Percentiles rank a stretch among this genome's conserved stretches.
These are phyloP conservation scores for Neonothopanus nambi DNA, from an alignment of 1,284 basidiomycete genomes.

Conservation along the genomic window DNA sequence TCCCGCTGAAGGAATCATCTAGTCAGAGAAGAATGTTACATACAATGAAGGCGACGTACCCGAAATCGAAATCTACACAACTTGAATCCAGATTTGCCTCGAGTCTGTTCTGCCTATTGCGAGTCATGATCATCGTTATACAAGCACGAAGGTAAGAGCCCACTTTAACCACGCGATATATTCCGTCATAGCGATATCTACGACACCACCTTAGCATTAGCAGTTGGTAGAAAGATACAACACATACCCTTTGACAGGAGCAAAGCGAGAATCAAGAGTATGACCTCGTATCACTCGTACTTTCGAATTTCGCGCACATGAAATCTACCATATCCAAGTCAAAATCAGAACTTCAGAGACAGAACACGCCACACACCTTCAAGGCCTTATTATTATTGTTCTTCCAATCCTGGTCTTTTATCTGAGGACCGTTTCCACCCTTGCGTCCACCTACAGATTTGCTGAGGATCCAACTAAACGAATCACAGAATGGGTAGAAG, in stretches of 20 bases:
- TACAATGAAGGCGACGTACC: not conserved
- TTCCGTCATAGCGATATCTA: slow-evolving; percentile 6
- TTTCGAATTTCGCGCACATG: slow-evolving; percentile 9
- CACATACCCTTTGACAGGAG: slow-evolving; percentile 28
- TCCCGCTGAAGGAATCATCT: not conserved
- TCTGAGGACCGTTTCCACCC: slow-evolving; percentile 17
- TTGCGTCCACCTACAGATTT: slow-evolving; percentile 1
- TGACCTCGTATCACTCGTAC: slow-evolving; percentile 31
- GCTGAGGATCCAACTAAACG: not conserved
- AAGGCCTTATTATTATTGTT: slow-evolving; percentile 26
- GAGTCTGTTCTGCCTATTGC: not conserved
- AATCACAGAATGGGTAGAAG: not conserved
- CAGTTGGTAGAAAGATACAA: too few species aligned
- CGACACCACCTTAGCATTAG: too few species aligned
- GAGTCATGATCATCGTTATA: not conserved
- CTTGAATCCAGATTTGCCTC: slow-evolving; percentile 2
- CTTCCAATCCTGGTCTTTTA: slow-evolving; percentile 27
- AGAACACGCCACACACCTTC: slow-evolving; percentile 17
- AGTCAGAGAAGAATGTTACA: too few species aligned
- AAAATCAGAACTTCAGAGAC: not conserved
- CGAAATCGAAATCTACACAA: not conserved
- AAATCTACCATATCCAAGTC: not conserved
- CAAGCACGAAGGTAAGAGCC: not conserved
- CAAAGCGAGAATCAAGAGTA: slow-evolving; percentile 24
- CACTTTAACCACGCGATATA: slow-evolving; percentile 1